Evolutionary conservation across 371 early-diverging fungal species (phyloP).

Genomic region (Rhizopus delemar): DNA sequence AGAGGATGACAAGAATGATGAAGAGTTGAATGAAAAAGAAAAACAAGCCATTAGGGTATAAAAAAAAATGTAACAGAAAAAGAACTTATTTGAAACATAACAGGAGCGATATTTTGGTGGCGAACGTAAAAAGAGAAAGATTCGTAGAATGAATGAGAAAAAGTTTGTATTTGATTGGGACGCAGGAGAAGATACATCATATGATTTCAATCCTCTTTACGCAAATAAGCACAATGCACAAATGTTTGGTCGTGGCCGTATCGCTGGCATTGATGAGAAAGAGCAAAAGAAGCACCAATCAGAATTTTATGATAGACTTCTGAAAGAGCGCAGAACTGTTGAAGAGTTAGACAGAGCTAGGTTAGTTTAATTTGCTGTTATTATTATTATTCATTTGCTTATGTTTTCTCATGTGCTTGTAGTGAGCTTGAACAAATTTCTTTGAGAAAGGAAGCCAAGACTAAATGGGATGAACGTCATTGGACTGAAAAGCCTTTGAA

Average conservation of each 20-base stretch:
- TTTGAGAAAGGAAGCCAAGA: constrained; percentile 66
- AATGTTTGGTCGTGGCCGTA: constrained; percentile 90
- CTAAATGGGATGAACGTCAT: constrained; percentile 85
- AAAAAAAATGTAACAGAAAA: not conserved
- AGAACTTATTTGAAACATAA: not conserved
- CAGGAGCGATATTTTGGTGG: constrained; percentile 89
- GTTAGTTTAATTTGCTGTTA: constrained; percentile 26
- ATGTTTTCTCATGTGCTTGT: constrained; percentile 7
- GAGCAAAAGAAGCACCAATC: constrained; percentile 72
- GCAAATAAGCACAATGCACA: constrained; percentile 77
- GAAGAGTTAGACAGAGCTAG: constrained; percentile 69
- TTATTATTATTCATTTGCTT: not conserved
- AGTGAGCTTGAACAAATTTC: constrained; percentile 69
- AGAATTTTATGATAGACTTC: constrained; percentile 68
- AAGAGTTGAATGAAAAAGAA: constrained; percentile 45
- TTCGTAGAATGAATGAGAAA: constrained; percentile 84
- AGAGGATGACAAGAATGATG: constrained; percentile 15
- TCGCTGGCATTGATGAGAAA: constrained; percentile 87
- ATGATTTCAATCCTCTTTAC: constrained; percentile 90
- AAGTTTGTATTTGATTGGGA: constrained; percentile 98
- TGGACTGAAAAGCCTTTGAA: constrained; percentile 91
- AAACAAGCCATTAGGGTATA: constrained; percentile 52
- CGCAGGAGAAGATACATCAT: constrained; percentile 91
- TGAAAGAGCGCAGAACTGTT: constrained; percentile 68
- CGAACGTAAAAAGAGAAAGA: constrained; percentile 73